These are phyloP conservation scores for Alternaria alternata DNA, from an alignment of 2,329 filamentous ascomycete genomes.

Conservation along the genomic window DNA sequence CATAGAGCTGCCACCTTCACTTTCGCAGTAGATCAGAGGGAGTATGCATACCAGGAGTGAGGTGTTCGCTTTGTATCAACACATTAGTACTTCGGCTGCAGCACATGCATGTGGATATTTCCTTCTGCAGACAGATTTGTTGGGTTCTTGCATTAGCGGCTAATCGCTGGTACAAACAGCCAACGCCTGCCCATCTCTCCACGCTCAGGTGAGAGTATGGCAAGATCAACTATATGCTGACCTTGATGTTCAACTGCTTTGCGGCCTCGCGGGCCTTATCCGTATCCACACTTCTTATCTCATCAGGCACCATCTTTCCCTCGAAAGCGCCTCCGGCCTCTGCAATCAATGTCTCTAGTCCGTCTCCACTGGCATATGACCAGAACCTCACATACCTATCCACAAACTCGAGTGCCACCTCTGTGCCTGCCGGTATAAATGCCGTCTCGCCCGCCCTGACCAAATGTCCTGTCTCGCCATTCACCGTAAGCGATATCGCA, in stretches of 20 bases:
- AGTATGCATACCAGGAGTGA: not conserved
- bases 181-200: too few species aligned
- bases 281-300: constrained; percentile 8
- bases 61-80: not conserved
- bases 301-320: constrained; percentile 26
- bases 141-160: not conserved
- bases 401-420: constrained; percentile 22
- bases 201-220: not conserved
- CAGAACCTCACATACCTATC: constrained; percentile 29
- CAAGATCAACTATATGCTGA: constrained; percentile 2
- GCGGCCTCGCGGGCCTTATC: constrained; percentile 1
- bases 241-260: constrained; percentile 4
- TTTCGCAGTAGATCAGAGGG: not conserved
- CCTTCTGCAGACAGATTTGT: not conserved
- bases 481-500: constrained; percentile 18
- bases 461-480: constrained; percentile 17
- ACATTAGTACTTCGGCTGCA: constrained; percentile 1
- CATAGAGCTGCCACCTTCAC: not conserved
- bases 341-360: constrained; percentile 26
- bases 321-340: constrained; percentile 26
- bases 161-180: not conserved
- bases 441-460: constrained; percentile 28
- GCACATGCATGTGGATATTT: not conserved
- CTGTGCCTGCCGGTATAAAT: constrained; percentile 27
- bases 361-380: constrained; percentile 29